Conservation (phyloP, 441 rosid genomes). For the Populus tomentosa region DNA sequence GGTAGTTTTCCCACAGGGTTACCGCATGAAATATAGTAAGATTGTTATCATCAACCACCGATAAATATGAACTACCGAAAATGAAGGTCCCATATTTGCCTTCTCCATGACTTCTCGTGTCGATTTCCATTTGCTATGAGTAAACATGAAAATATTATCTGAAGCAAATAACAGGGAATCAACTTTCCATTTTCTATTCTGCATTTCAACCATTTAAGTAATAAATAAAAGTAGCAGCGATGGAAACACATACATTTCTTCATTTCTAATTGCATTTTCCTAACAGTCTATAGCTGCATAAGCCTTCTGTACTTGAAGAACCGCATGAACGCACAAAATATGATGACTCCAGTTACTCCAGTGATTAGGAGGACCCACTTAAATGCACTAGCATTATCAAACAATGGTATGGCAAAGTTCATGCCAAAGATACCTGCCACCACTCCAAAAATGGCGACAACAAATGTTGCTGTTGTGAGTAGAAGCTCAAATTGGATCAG, state of each 20-base stretch:
- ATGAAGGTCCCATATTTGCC: neutral
- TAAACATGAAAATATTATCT: neutral
- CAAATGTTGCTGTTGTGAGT: constrained; percentile 41
- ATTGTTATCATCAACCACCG: no score
- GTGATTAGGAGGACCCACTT: constrained; percentile 84
- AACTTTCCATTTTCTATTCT: constrained; percentile 6
- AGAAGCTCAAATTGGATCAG: constrained; percentile 85
- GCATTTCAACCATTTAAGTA: constrained; percentile 7
- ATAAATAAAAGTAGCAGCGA: neutral
- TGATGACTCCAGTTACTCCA: constrained; percentile 51
- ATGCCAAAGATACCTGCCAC: constrained; percentile 97
- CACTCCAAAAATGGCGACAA: constrained; percentile 95
- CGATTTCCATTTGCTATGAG: neutral
- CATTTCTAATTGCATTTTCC: no score
- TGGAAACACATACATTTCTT: neutral
- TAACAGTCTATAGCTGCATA: constrained; percentile 59
- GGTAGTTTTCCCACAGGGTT: no score
- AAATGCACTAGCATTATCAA: constrained; percentile 65
- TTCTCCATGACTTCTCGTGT: neutral
- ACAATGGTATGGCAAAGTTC: constrained; percentile 69
- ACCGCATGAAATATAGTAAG: no score
- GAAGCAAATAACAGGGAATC: neutral
- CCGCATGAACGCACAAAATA: constrained; percentile 76
- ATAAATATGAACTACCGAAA: neutral
- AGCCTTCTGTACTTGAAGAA: constrained; percentile 91